Base-by-base conservation (phyloP, 345 rosid genomes). In the Eucalyptus sp. region DNA sequence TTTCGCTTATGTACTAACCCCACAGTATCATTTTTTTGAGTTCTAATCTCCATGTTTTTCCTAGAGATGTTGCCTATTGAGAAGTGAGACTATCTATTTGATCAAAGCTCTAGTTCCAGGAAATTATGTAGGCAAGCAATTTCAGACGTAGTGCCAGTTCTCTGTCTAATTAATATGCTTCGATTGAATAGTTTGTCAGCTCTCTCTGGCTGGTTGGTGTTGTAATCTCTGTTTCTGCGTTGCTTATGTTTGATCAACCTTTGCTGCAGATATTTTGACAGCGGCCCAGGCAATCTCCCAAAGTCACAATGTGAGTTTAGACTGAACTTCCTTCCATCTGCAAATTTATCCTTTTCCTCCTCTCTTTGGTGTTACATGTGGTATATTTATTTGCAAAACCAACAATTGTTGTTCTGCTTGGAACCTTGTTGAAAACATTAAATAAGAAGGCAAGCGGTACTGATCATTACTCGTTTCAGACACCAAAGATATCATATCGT, bases 251-350 rank as follows among this genome's bases (percentile, higher is more conserved):
- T 56, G 64, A 83, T 91, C 89, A 81, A 89, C 62, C 93, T 86
- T 89, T 87, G 83, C 85, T 92, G 92, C 98, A 98, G 99, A 96
- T 94, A 90, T 94, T 90, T 90, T 98, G 94, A 94, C 99, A 41
- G 99, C 97, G 71, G 99, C 98, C 41, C 95, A 96, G 92, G 95
- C 97, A 87, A 92, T 95, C 92, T 95, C 95, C 94, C 98, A 93
- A 91, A 92, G 87, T 93, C 96, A 94, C 64, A 93, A 91, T 91
- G 99, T 98, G 89, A 98, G 99, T 91, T 85, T 76, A 49, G 66
- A 52, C 87, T 46, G 71, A 43, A 43, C 10, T 76, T 68, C 8
- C 24, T 18, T 88, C 33, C 33, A 29, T 88, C 31, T 29, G 48
- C 31, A 56, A 25, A 31, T 37, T 64, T 64, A 60, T 87, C 50